Evolutionary conservation across 306 rosid species (phyloP).

Genomic region (Alnus rubra): DNA sequence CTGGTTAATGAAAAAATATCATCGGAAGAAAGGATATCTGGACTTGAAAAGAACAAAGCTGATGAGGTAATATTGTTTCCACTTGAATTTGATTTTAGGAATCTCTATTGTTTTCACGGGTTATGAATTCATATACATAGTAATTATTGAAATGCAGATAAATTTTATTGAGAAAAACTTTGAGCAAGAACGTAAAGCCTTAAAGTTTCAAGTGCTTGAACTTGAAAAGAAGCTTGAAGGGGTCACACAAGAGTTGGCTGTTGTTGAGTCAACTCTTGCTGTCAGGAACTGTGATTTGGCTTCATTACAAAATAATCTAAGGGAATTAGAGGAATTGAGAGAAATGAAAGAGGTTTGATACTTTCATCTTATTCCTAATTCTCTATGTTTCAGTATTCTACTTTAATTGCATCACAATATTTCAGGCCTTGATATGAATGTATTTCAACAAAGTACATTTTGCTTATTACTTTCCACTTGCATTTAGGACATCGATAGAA

Average conservation of each 20-base stretch:
- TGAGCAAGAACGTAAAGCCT: conserved; percentile 62
- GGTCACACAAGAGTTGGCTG: conserved; percentile 54
- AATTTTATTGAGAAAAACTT: conserved; percentile 45
- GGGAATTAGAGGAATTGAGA: conserved; percentile 88
- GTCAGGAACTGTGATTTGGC: conserved; percentile 66
- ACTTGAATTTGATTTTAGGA: conserved; percentile 23
- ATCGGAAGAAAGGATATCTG: conserved; percentile 57
- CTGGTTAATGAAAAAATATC: conserved; percentile 56
- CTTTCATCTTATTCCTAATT: conserved; percentile 4
- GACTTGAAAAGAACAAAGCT: conserved; percentile 58
- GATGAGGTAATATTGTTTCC: conserved; percentile 56
- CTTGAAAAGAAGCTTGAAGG: conserved; percentile 68
- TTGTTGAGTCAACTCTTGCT: conserved; percentile 57
- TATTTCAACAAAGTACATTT: not conserved
- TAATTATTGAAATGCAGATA: conserved; percentile 57
- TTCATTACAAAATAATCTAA: conserved; percentile 55
- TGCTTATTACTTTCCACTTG: conserved; percentile 16
- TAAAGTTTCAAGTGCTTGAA: conserved; percentile 51
- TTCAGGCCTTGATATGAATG: not conserved
- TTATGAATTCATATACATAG: conserved; percentile 11
- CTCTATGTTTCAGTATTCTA: not conserved
- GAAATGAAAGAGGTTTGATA: conserved; percentile 90
- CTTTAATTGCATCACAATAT: not conserved
- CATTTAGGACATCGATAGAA: conserved; percentile 90
- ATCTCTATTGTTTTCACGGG: conserved; percentile 20